Base-by-base conservation (phyloP, 2,329 filamentous ascomycete species). In the Tolypocladium cylindrosporum region DNA sequence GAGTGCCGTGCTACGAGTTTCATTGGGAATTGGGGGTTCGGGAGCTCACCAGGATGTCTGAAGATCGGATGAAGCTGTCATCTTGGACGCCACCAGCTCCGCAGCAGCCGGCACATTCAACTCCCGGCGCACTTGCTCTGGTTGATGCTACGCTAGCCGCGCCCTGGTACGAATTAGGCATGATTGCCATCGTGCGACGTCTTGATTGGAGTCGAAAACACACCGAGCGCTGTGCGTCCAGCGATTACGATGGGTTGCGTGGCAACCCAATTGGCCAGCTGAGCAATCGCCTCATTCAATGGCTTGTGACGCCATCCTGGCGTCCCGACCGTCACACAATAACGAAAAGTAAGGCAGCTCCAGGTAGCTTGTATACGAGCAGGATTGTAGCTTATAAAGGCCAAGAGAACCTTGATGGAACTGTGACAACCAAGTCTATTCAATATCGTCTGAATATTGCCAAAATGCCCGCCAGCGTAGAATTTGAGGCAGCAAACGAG, bases 401-500 rank as follows among this genome's bases (percentile, higher is more conserved):
- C 31, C 16, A 3, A 5, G 9, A 51, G 48, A 51, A 36, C 48
- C 48, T n/a, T 51, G 48, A 51, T 51, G 10, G 48, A 27, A 19
- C 21, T 13, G 8, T 24, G 27, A 5, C 14, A 31, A 21, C 7
- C 21, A 6, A 41, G 9, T 19, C n/a, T 36, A 41, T 27, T 19
- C 21, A 40, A 21, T 8, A 16, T 10, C 13, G 19, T 36, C 16
- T 14, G 3, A 27, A n/a, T 31, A 13, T 6, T 21, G 1, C 19
- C 36, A 57, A 37, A 31, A 63, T 63, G 62, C 55, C 66, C 16
- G 63, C 65, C 55, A 60, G 60, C 31, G 56, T 60, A 24, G 65
- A 69, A n/a, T 66, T 69, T 34, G 65, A 69, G 55, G 61, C 62
- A 24, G 67, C 68, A 27, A 74, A 80, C 57, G 69, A 77, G 53